phyloP scores from a whole-genome alignment of 2,329 filamentous ascomycete genomes.

The Apiospora sp. region DNA sequence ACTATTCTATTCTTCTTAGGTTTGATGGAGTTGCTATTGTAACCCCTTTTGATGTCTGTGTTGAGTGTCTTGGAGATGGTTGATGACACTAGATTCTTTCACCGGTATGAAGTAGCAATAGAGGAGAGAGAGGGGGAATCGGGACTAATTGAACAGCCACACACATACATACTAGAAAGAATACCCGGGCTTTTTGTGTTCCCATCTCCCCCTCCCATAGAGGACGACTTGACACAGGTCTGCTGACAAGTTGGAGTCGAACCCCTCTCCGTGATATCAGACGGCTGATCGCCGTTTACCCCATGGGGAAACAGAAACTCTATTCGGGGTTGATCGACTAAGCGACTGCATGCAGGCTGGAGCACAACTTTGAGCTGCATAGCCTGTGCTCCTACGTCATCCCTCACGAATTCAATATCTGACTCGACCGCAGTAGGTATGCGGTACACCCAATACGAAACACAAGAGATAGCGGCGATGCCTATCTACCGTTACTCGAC shows the following conservation, averaged over 20 bases:
- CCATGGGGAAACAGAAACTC: conserved; percentile 18
- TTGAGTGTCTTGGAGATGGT: background rate
- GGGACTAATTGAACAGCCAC: background rate
- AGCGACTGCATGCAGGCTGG: background rate
- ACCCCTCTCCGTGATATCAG: conserved; percentile 10
- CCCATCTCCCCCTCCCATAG: background rate
- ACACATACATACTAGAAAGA: background rate
- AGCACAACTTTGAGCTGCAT: conserved; percentile 13
- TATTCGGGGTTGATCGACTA: conserved; percentile 6
- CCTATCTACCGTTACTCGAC: background rate
- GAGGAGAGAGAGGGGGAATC: background rate
- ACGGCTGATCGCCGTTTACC: conserved; percentile 6
- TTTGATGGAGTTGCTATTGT: background rate
- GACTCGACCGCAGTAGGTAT: too few relatives aligned
- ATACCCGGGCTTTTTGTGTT: background rate
- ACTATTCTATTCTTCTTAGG: background rate
- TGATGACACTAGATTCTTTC: background rate
- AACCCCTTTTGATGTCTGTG: background rate
- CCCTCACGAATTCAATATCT: too few relatives aligned
- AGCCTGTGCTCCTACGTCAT: background rate
- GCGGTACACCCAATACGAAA: too few relatives aligned
- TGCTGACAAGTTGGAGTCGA: conserved; percentile 14
- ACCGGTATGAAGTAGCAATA: background rate
- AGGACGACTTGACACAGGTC: background rate
- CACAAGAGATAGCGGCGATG: background rate